Conservation (phyloP, 768 basidiomycete genomes). For the Collybia nuda region DNA sequence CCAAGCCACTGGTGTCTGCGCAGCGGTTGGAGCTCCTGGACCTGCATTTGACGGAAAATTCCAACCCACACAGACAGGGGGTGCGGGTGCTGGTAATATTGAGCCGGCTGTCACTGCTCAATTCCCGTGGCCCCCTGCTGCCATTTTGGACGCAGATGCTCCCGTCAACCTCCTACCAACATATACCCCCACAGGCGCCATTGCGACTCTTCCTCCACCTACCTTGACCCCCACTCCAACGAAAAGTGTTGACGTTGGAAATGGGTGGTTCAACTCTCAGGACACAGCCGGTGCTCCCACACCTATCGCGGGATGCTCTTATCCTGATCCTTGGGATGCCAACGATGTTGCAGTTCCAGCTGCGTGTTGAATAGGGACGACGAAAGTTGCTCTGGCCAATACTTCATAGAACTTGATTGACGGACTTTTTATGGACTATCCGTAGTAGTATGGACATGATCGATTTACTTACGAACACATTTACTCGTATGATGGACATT, state of each 20-base stretch:
- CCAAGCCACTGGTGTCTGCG: constrained; percentile 44
- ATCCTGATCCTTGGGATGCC: constrained; percentile 45
- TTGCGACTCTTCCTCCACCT: constrained; percentile 56
- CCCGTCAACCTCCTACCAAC: constrained; percentile 43
- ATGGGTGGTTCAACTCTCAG: constrained; percentile 57
- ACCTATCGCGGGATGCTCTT: constrained; percentile 52
- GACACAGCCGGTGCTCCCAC: constrained; percentile 49
- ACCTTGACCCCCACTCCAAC: constrained; percentile 46
- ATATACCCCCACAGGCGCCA: constrained; percentile 60
- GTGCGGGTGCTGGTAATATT: constrained; percentile 46
- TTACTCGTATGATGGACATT: too few relatives aligned
- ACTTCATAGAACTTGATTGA: too few relatives aligned
- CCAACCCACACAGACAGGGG: constrained; percentile 59
- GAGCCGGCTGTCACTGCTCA: constrained; percentile 38
- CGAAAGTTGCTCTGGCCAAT: too few relatives aligned
- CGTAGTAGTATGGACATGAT: too few relatives aligned
- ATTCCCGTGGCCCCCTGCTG: constrained; percentile 56
- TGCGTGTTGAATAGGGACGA: neutral
- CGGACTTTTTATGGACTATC: too few relatives aligned
- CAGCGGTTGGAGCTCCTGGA: constrained; percentile 37
- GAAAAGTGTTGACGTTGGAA: constrained; percentile 33
- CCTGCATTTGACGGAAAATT: constrained; percentile 38
- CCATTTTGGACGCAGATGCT: constrained; percentile 44
- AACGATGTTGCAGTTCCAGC: constrained; percentile 4
- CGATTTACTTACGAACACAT: too few relatives aligned